Evolutionary conservation across 2,329 filamentous ascomycete genomes (phyloP).

Genomic region (Akanthomyces dipterigenus): DNA sequence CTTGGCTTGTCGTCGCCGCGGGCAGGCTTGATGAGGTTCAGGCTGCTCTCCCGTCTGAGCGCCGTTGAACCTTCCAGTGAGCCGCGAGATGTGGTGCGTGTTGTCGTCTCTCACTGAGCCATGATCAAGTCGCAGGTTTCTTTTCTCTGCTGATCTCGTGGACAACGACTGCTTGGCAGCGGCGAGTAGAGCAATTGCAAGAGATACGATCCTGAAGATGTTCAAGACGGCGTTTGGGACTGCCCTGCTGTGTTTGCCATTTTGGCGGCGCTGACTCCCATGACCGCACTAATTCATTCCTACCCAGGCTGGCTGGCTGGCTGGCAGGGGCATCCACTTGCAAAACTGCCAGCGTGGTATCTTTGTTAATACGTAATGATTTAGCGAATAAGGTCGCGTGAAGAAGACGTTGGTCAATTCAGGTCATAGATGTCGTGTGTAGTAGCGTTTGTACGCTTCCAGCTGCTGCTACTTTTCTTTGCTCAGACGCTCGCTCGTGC

Average conservation of each 20-base stretch:
- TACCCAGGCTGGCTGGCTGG: background rate
- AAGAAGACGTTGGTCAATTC: too few relatives aligned
- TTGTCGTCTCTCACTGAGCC: background rate
- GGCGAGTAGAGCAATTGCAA: background rate
- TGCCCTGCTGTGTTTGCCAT: background rate
- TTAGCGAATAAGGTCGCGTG: too few relatives aligned
- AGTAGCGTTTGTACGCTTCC: background rate
- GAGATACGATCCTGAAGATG: background rate
- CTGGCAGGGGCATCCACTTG: background rate
- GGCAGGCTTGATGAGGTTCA: background rate
- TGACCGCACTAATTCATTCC: background rate
- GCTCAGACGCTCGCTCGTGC: background rate
- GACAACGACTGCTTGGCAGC: background rate
- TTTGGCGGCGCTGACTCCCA: background rate
- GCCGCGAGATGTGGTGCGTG: background rate
- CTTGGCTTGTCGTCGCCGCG: background rate
- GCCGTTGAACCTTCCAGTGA: background rate
- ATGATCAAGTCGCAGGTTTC: background rate
- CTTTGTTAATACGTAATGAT: background rate
- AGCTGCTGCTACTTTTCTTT: background rate
- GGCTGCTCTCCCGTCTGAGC: background rate
- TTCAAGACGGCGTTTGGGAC: background rate
- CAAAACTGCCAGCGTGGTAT: background rate
- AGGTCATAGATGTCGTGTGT: background rate
- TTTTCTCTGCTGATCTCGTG: background rate